Conservation (phyloP, 1,139 yeast genomes). For the Diutina siamensis region DNA sequence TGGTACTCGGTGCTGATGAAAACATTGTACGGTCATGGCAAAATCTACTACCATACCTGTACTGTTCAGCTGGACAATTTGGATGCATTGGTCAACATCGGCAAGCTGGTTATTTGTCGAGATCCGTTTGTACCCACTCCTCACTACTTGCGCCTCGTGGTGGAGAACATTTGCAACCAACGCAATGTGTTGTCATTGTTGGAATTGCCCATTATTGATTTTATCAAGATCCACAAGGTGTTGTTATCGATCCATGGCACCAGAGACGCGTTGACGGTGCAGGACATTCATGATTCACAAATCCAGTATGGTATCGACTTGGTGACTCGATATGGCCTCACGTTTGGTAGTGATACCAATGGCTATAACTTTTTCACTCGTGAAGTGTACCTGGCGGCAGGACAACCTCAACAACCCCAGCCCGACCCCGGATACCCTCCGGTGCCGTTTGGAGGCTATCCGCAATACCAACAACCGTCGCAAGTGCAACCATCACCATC, state of each 20-base stretch:
- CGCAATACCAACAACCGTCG: not conserved
- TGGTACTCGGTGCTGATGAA: conserved; percentile 68
- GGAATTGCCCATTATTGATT: conserved; percentile 53
- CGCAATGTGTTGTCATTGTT: conserved; percentile 48
- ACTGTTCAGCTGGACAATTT: conserved; percentile 73
- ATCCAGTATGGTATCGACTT: conserved; percentile 47
- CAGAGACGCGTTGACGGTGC: not conserved
- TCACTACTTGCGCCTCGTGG: conserved; percentile 63
- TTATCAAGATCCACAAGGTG: conserved; percentile 54
- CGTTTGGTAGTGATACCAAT: conserved; percentile 57
- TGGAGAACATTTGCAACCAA: conserved; percentile 67
- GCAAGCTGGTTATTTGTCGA: conserved; percentile 65
- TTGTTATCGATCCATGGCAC: conserved; percentile 28
- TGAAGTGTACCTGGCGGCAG: conserved; percentile 25
- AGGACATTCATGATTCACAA: conserved; percentile 29
- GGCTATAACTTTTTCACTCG: conserved; percentile 54
- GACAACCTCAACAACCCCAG: not conserved
- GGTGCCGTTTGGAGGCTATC: not conserved
- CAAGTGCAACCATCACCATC: not conserved
- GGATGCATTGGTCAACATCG: conserved; percentile 68
- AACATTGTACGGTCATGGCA: conserved; percentile 68
- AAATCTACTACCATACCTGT: conserved; percentile 70
- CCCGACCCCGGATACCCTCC: not conserved
- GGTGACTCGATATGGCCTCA: conserved; percentile 57
- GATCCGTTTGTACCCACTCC: conserved; percentile 78